These are phyloP conservation scores for Cryptosporidium felis DNA, from an alignment of 169 alveolate genomes.

Conservation along the genomic window DNA sequence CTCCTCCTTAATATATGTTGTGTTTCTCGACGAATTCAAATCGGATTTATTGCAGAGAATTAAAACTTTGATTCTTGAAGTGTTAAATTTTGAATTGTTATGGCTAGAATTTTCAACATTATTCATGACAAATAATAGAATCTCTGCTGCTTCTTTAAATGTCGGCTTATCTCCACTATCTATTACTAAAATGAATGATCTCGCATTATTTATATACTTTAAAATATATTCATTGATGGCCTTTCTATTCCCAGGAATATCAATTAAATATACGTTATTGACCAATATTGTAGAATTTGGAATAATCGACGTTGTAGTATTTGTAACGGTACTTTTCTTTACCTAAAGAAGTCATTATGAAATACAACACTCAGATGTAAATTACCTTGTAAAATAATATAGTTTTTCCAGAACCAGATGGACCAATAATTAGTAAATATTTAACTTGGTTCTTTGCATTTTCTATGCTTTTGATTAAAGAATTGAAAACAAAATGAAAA, in stretches of 20 bases:
- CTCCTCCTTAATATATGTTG: slow-evolving; percentile 44
- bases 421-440: slow-evolving; percentile 54
- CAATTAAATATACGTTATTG: slow-evolving; percentile 16
- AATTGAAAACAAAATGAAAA: not conserved
- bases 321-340: not conserved
- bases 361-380: too few species aligned
- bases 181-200: slow-evolving; percentile 27
- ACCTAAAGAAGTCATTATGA: slow-evolving; percentile 12
- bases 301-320: slow-evolving; percentile 48
- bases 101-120: not conserved
- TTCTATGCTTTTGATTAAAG: not conserved
- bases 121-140: not conserved
- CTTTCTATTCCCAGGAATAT: slow-evolving; percentile 70
- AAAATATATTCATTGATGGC: slow-evolving; percentile 16
- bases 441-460: not conserved
- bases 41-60: slow-evolving; percentile 51
- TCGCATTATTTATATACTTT: not conserved
- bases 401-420: slow-evolving; percentile 73
- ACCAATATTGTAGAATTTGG: not conserved
- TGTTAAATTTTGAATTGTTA: not conserved
- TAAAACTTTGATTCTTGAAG: not conserved
- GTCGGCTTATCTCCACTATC: slow-evolving; percentile 69
- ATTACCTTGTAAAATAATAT: slow-evolving; percentile 69
- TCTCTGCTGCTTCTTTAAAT: slow-evolving; percentile 69
- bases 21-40: slow-evolving; percentile 22